Conservation (phyloP, 2,329 filamentous ascomycete species). For the Macrophomina tecta region DNA sequence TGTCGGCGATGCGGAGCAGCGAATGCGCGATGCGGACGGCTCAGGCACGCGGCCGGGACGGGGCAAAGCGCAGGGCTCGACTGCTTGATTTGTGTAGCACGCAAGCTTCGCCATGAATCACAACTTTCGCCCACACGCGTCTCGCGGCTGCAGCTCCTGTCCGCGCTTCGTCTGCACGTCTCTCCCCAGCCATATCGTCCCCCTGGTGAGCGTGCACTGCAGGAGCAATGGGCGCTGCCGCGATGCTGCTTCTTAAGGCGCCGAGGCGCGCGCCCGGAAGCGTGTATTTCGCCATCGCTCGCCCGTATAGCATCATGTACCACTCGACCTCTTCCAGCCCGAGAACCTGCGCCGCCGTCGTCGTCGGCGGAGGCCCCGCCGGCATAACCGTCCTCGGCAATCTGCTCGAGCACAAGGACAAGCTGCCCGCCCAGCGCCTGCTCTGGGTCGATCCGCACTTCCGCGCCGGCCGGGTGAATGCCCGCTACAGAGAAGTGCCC, state of each 20-base stretch:
- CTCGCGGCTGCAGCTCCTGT: slow-evolving; percentile 9
- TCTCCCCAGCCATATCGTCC: not conserved
- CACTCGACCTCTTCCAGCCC: slow-evolving; percentile 19
- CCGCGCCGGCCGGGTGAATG: slow-evolving; percentile 43
- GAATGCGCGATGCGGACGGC: not conserved
- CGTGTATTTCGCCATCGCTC: slow-evolving; percentile 20
- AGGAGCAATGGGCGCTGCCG: slow-evolving; percentile 6
- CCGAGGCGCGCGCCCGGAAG: slow-evolving; percentile 16
- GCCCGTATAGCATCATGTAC: slow-evolving; percentile 19
- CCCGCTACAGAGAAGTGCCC: slow-evolving; percentile 66
- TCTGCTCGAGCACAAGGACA: slow-evolving; percentile 59
- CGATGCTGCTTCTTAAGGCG: slow-evolving; percentile 20
- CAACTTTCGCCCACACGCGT: slow-evolving; percentile 21
- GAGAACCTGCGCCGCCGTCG: slow-evolving; percentile 57
- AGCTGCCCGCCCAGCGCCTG: slow-evolving; percentile 50
- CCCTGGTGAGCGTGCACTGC: not conserved
- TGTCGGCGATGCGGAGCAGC: not conserved
- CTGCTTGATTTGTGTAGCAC: slow-evolving; percentile 7
- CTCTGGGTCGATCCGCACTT: slow-evolving; percentile 67
- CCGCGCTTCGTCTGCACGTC: slow-evolving; percentile 6
- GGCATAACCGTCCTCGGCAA: slow-evolving; percentile 68
- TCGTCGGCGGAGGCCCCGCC: slow-evolving; percentile 64
- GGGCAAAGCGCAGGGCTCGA: slow-evolving; percentile 9
- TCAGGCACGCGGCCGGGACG: not conserved
- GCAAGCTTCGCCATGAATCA: slow-evolving; percentile 9